Conservation (phyloP, 345 rosid species). For the Hibiscus trionum region DNA sequence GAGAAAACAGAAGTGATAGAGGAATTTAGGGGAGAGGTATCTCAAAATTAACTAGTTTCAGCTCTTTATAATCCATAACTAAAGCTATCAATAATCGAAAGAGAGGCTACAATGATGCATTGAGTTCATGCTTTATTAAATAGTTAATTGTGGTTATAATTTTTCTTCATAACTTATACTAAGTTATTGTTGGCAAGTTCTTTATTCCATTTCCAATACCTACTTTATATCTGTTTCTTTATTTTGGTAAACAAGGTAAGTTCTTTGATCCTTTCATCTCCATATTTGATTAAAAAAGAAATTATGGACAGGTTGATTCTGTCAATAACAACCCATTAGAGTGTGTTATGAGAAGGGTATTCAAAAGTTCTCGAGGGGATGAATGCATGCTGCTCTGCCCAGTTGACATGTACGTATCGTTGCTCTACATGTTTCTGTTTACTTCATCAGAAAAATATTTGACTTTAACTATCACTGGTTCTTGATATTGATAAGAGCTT, state of each 20-base stretch:
- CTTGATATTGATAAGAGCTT: conserved; percentile 6
- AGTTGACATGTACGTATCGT: conserved; percentile 61
- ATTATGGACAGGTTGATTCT: conserved; percentile 57
- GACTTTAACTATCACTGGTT: not conserved
- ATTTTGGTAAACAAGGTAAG: not conserved
- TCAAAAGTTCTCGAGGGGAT: conserved; percentile 66
- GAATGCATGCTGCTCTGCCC: conserved; percentile 90
- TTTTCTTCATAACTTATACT: not conserved
- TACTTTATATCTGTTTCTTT: not conserved
- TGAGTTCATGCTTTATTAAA: not conserved
- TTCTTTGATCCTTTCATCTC: not conserved
- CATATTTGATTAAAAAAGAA: not conserved
- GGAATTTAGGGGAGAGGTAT: not conserved
- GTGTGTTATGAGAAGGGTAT: conserved; percentile 74
- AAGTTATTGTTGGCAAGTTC: not conserved
- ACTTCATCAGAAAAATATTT: not conserved
- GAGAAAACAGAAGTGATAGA: not conserved
- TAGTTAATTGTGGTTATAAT: not conserved
- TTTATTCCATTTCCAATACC: not conserved
- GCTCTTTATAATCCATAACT: not conserved
- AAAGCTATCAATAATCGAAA: not conserved
- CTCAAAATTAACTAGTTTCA: not conserved
- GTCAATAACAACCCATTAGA: conserved; percentile 61
- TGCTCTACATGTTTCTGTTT: not conserved
- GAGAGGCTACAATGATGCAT: not conserved